phyloP scores from a whole-genome alignment of 2,329 filamentous ascomycete species.

The Colletotrichum sidae region DNA sequence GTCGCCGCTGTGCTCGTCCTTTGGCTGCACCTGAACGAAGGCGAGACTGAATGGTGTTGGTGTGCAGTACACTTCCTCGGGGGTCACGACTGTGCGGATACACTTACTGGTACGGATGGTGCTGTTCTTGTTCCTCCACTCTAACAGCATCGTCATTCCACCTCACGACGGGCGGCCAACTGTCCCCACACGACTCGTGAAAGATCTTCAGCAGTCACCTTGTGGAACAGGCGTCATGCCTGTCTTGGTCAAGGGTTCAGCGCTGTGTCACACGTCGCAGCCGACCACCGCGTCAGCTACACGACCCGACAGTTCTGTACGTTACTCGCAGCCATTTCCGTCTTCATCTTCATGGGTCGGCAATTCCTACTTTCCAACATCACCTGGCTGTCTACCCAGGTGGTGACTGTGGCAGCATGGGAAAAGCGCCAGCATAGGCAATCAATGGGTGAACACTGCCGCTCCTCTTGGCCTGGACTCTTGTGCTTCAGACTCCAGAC shows the following conservation, averaged over 20 bases:
- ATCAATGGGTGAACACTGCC: constrained; percentile 2
- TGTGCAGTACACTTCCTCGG: too few relatives aligned
- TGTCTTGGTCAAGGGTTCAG: constrained; percentile 9
- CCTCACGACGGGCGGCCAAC: background rate
- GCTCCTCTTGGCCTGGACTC: background rate
- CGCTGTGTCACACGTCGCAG: constrained; percentile 15
- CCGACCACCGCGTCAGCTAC: constrained; percentile 22
- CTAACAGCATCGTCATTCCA: constrained; percentile 15
- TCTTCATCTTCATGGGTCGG: constrained; percentile 7
- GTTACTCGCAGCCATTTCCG: background rate
- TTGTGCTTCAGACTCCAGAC: constrained; percentile 18
- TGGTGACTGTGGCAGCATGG: too few relatives aligned
- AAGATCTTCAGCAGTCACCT: constrained; percentile 19
- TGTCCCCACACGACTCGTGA: constrained; percentile 21
- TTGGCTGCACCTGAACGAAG: too few relatives aligned
- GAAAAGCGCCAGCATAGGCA: too few relatives aligned
- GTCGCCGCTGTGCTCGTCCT: background rate
- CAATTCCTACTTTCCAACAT: background rate
- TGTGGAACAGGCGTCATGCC: constrained; percentile 17
- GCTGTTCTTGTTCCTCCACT: background rate
- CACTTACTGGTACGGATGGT: too few relatives aligned
- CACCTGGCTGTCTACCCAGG: too few relatives aligned
- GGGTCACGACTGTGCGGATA: too few relatives aligned
- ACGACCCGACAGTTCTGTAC: background rate
- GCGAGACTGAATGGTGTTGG: too few relatives aligned